Evolutionary conservation across 257 asterid genomes (phyloP).

Genomic region (Solanum pimpinellifolium): DNA sequence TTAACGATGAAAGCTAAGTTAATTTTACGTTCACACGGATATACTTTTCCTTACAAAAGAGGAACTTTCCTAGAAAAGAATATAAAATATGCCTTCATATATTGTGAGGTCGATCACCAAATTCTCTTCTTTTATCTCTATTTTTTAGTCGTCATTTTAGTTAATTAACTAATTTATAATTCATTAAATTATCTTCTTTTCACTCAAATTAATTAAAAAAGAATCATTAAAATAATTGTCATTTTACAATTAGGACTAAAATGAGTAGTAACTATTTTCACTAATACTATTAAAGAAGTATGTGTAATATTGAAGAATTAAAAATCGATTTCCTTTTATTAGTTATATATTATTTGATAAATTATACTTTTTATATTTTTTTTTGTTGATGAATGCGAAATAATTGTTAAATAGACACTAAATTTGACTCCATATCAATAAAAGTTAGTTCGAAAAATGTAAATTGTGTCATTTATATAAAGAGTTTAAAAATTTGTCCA

Average conservation of each 20-base stretch:
- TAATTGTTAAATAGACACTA: too few relatives aligned
- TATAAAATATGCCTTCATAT: not conserved
- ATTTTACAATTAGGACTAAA: too few relatives aligned
- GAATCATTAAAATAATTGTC: too few relatives aligned
- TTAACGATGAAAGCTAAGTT: accelerated
- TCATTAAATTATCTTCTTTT: not conserved
- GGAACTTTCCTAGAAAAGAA: not conserved
- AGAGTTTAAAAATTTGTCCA: not conserved
- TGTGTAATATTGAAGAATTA: too few relatives aligned
- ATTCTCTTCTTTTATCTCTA: not conserved
- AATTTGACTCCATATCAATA: not conserved
- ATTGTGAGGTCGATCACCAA: not conserved
- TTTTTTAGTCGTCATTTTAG: not conserved
- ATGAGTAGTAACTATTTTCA: too few relatives aligned
- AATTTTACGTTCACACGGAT: not conserved
- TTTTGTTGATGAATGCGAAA: not conserved
- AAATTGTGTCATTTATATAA: not conserved
- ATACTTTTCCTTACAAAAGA: not conserved
- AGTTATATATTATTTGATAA: not conserved
- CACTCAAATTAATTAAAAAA: not conserved
- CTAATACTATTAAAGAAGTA: not conserved
- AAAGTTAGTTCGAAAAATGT: not conserved
- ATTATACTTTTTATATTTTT: too few relatives aligned
- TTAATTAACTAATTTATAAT: not conserved
- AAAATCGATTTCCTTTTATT: not conserved